phyloP scores from a whole-genome alignment of 2,329 filamentous ascomycete species.

The Fusarium burgessii region DNA sequence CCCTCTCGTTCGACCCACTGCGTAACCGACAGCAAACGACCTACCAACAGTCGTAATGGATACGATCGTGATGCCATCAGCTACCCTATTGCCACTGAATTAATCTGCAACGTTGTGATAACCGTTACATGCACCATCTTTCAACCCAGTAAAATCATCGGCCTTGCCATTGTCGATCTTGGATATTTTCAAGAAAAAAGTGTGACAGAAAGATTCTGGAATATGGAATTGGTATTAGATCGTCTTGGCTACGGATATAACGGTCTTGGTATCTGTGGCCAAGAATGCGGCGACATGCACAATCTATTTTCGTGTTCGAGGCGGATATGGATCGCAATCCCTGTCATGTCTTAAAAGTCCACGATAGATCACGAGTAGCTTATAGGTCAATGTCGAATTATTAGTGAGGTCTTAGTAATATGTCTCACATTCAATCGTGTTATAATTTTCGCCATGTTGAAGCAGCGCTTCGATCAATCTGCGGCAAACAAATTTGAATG shows the following conservation, averaged over 20 bases:
- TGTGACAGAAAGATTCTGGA: constrained; percentile 6
- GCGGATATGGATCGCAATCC: constrained; percentile 9
- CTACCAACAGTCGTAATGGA: background rate
- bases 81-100: background rate
- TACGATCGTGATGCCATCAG: background rate
- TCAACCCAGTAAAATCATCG: background rate
- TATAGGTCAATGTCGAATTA: background rate
- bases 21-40: background rate
- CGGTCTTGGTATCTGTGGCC: background rate
- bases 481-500: no score
- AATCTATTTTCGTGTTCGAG: background rate
- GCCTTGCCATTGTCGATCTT: constrained; percentile 9
- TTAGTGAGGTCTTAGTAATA: constrained; percentile 7
- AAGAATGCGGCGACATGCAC: constrained; percentile 1
- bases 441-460: background rate
- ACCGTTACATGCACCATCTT: background rate
- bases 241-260: background rate
- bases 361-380: background rate
- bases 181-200: background rate
- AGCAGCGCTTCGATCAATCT: no score
- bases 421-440: background rate
- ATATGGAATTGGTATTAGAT: background rate
- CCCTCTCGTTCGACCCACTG: background rate
- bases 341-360: background rate
- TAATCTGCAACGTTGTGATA: background rate